Evolutionary conservation across 2,329 filamentous ascomycete species (phyloP).

Genomic region (Talaromyces sp.): DNA sequence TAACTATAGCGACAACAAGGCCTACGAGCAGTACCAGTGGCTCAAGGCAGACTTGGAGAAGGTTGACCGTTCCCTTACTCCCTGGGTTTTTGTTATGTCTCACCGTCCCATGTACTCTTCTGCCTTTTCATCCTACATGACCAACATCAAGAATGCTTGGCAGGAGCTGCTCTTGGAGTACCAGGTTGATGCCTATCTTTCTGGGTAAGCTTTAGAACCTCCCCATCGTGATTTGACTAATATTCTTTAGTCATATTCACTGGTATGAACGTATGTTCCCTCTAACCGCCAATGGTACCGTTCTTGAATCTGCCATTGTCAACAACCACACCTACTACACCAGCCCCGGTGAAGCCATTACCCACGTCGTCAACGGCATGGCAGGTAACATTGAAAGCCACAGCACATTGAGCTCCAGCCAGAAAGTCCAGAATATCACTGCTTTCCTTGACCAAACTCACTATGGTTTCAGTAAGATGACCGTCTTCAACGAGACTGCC

Average conservation of each 20-base stretch:
- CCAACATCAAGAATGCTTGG: conserved; percentile 45
- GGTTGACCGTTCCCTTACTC: conserved; percentile 47
- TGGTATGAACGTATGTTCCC: conserved; percentile 48
- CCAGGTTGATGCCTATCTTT: conserved; percentile 48
- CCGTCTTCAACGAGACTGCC: conserved; percentile 39
- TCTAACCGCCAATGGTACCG: conserved; percentile 37
- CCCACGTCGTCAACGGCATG: conserved; percentile 53
- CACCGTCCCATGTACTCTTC: conserved; percentile 43
- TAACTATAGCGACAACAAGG: conserved; percentile 28
- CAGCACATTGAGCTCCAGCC: conserved; percentile 34
- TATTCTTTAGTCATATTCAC: conserved; percentile 40
- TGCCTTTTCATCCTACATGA: conserved; percentile 40
- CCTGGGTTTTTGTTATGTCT: conserved; percentile 50
- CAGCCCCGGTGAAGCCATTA: conserved; percentile 49
- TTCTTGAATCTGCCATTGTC: conserved; percentile 42
- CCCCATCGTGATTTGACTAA: neutral
- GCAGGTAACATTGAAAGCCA: conserved; percentile 54
- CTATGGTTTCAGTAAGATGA: conserved; percentile 51
- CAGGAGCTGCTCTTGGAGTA: conserved; percentile 45
- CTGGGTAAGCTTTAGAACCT: conserved; percentile 22
- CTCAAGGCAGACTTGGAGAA: conserved; percentile 44
- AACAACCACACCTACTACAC: conserved; percentile 50
- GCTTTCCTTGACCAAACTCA: conserved; percentile 45
- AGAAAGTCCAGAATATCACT: conserved; percentile 42
- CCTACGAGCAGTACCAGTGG: conserved; percentile 39